Evolutionary conservation across 73 alveolate genomes (phyloP).

Genomic region (Tetrahymena malaccensis): DNA sequence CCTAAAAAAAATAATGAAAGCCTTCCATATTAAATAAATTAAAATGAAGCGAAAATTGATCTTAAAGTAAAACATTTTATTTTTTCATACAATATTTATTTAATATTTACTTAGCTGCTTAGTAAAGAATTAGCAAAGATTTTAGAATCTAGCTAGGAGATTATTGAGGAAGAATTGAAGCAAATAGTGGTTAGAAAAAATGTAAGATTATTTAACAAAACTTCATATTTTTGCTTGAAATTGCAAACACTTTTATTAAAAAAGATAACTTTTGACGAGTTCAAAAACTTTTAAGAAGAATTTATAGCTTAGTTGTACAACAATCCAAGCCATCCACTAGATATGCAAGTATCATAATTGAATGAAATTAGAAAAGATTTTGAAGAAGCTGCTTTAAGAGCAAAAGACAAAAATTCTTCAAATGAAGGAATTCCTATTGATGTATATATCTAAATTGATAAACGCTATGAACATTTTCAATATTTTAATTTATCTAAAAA

Average conservation of each 20-base stretch:
- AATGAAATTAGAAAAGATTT: neutral
- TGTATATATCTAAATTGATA: neutral
- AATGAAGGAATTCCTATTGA: neutral
- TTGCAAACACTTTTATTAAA: neutral
- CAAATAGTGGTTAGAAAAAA: neutral
- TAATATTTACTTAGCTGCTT: neutral
- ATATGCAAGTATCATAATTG: neutral
- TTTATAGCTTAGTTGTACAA: neutral
- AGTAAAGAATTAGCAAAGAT: neutral
- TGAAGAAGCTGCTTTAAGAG: neutral
- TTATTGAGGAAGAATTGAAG: neutral
- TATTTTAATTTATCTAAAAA: neutral
- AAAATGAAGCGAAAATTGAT: neutral
- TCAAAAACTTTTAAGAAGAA: neutral
- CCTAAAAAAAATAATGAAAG: neutral
- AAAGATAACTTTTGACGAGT: neutral
- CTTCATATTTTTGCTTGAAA: neutral
- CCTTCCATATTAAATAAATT: neutral
- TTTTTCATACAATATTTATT: neutral
- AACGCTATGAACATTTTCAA: too few species aligned
- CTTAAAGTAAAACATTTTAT: neutral
- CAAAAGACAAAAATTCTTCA: neutral
- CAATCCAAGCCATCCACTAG: neutral
- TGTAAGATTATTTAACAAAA: neutral
- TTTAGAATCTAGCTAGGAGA: neutral